Evolutionary conservation across 2,329 filamentous ascomycete species (phyloP).

Genomic region (Coleophoma crateriformis): DNA sequence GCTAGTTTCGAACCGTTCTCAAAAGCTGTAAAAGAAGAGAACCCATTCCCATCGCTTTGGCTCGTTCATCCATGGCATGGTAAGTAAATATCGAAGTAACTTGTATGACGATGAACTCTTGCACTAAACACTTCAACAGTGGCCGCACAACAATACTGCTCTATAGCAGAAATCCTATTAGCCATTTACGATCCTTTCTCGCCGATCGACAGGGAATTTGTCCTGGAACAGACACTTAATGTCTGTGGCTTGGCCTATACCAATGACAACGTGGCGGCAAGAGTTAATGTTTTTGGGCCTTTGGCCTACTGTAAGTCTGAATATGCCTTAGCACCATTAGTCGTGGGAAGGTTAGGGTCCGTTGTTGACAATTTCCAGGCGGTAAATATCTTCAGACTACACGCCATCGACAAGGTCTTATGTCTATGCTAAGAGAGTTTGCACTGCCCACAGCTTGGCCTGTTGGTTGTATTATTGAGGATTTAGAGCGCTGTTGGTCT

Average conservation of each 20-base stretch:
- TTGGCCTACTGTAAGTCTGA: constrained; percentile 36
- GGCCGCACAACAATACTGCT: constrained; percentile 36
- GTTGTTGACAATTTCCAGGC: constrained; percentile 14
- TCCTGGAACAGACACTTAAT: constrained; percentile 31
- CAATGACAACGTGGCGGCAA: constrained; percentile 33
- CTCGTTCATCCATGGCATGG: constrained; percentile 37
- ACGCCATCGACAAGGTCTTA: constrained; percentile 26
- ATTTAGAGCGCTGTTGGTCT: constrained; percentile 25
- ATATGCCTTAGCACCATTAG: background rate
- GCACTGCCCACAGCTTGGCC: constrained; percentile 31
- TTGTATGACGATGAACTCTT: background rate
- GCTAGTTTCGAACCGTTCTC: constrained; percentile 27
- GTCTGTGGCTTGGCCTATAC: constrained; percentile 41
- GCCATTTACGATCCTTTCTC: constrained; percentile 1
- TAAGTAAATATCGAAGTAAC: constrained; percentile 13
- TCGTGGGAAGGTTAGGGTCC: background rate
- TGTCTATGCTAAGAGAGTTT: constrained; percentile 27
- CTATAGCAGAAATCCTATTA: constrained; percentile 23
- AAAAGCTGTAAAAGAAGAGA: constrained; percentile 10
- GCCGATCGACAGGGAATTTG: constrained; percentile 9
- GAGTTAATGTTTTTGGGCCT: constrained; percentile 43
- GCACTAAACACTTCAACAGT: constrained; percentile 22
- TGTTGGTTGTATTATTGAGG: constrained; percentile 27
- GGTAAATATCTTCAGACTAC: constrained; percentile 24
- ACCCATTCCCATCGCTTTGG: constrained; percentile 32